Evolutionary conservation across 139 green algal species (phyloP).

Genomic region (Eudorina sp.): DNA sequence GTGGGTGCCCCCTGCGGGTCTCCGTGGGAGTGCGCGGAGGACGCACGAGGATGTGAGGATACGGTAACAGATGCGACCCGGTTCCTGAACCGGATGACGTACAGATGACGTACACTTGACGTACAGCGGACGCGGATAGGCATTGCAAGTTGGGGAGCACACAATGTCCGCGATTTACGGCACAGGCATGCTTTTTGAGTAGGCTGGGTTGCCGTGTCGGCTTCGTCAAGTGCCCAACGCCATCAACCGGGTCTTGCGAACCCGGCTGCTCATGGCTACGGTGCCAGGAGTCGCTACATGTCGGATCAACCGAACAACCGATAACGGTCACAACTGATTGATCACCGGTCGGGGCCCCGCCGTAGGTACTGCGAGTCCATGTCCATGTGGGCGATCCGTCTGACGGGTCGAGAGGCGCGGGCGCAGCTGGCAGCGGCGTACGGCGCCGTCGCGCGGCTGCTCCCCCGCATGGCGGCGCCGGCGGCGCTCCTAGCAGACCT

Average conservation of each 20-base stretch:
- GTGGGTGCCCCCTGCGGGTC: not conserved
- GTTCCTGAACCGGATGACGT: not conserved
- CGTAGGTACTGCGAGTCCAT: slow-evolving; percentile 71
- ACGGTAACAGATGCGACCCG: not conserved
- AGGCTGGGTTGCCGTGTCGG: no score
- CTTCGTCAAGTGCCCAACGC: no score
- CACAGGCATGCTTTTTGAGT: no score
- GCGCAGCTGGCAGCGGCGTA: slow-evolving; percentile 63
- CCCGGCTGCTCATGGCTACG: no score
- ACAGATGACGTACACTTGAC: not conserved
- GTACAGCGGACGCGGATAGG: no score
- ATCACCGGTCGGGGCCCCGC: no score
- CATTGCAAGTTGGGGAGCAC: no score
- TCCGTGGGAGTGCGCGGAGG: not conserved
- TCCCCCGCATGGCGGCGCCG: slow-evolving; percentile 3
- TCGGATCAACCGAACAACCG: no score
- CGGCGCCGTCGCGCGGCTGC: slow-evolving; percentile 63
- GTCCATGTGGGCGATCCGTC: slow-evolving; percentile 69
- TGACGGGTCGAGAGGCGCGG: slow-evolving; percentile 66
- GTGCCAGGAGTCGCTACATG: no score
- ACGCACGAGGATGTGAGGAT: not conserved
- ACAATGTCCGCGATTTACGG: no score
- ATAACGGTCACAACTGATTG: no score
- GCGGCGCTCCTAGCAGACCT: slow-evolving; percentile 66
- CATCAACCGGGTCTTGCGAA: no score